Percentiles rank a stretch among this genome's conserved stretches.
These are phyloP conservation scores for Aspergillus campestris DNA, from an alignment of 495 filamentous ascomycete species.

Conservation along the genomic window DNA sequence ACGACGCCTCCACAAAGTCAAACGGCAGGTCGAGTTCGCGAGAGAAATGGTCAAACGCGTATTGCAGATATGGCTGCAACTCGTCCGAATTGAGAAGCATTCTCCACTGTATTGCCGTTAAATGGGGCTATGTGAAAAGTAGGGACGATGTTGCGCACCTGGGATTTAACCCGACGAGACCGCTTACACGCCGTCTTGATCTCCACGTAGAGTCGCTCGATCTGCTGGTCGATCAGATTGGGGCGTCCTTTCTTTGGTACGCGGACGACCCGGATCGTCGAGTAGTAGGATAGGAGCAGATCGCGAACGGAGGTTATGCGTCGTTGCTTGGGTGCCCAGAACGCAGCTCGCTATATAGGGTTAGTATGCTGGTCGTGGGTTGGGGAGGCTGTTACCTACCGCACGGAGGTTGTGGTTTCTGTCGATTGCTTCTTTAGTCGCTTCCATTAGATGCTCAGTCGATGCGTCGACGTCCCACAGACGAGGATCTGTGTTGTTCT, in stretches of 20 bases:
- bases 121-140: too few species aligned
- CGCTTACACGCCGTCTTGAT: background rate
- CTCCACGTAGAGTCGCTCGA: background rate
- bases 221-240: background rate
- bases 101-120: background rate
- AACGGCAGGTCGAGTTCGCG: constrained; percentile 24
- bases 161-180: background rate
- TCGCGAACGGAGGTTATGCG: background rate
- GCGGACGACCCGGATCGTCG: background rate
- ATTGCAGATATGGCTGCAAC: constrained; percentile 23
- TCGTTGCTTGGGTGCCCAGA: background rate
- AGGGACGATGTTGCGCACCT: constrained; percentile 3
- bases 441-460: constrained; percentile 3
- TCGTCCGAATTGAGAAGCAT: constrained; percentile 27
- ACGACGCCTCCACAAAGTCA: constrained; percentile 30
- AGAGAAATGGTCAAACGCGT: constrained; percentile 30
- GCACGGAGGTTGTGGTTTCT: background rate
- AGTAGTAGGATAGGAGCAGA: background rate
- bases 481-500: background rate
- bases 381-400: background rate
- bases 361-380: background rate
- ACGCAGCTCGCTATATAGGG: background rate
- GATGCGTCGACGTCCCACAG: background rate
- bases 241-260: background rate
- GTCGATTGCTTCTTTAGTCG: background rate